Percentiles rank a stretch among this genome's conserved stretches.
phyloP scores from a whole-genome alignment of 805 yeast genomes.

The Candida silvicultrix region DNA sequence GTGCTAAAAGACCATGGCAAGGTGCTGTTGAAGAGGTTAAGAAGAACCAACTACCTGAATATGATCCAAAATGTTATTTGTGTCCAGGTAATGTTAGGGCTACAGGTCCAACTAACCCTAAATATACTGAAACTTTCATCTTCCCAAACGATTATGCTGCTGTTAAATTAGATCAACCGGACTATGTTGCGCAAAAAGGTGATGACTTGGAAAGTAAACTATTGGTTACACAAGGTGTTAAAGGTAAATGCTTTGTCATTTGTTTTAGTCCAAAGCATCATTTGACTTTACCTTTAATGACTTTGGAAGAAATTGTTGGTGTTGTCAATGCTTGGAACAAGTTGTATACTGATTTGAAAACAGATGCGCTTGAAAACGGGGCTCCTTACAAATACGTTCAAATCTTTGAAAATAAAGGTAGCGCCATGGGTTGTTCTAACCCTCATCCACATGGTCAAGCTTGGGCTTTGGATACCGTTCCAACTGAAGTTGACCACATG shows the following conservation, averaged over 20 bases:
- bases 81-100: slow-evolving; percentile 71
- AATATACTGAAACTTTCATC: slow-evolving; percentile 49
- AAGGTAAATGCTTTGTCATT: slow-evolving; percentile 64
- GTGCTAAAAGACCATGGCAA: slow-evolving; percentile 78
- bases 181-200: slow-evolving; percentile 21
- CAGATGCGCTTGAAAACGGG: slow-evolving; percentile 28
- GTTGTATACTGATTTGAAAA: slow-evolving; percentile 39
- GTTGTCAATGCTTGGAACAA: slow-evolving; percentile 60
- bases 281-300: slow-evolving; percentile 60
- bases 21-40: slow-evolving; percentile 56
- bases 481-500: slow-evolving; percentile 62
- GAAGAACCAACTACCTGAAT: slow-evolving; percentile 39
- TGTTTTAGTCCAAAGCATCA: slow-evolving; percentile 70
- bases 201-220: slow-evolving; percentile 33
- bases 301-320: slow-evolving; percentile 29
- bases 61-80: slow-evolving; percentile 61
- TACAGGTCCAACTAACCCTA: slow-evolving; percentile 52
- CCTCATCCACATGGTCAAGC: slow-evolving; percentile 84
- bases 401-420: slow-evolving; percentile 72
- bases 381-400: slow-evolving; percentile 54
- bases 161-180: slow-evolving; percentile 52
- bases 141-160: slow-evolving; percentile 71
- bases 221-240: slow-evolving; percentile 49
- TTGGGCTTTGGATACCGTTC: slow-evolving; percentile 62
- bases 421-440: slow-evolving; percentile 78